Base-by-base conservation (phyloP, 139 green algal genomes). In the Edaphochlamys debaryana region DNA sequence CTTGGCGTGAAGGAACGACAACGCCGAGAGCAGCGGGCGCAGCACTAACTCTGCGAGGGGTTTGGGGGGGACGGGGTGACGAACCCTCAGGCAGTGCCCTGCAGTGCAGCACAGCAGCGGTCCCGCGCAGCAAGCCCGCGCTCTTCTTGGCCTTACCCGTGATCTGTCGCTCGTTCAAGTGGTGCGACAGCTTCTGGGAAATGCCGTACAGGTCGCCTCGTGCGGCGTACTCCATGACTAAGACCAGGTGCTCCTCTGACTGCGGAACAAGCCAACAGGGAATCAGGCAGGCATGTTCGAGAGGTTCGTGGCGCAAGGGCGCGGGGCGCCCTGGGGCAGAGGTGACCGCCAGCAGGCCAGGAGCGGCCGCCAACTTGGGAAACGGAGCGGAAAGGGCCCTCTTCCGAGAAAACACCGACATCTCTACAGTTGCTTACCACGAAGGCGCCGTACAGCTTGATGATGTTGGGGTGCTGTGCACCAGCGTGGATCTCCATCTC, bases 211-310 rank as follows among this genome's bases (percentile, higher is more conserved):
- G 73, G 79, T 89, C 85, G 2, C 85, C 85, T 20, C 40, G 52
- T 1, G 74, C 67, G 2, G 85, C 85, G 67, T 62, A 87, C 73
- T 89, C 85, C 79, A 87, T 79, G n/a, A 89, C 85, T 54, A 89
- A 54, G 32, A 89, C 85, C 52, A 89, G 72, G 19, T 9, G 66
- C 66, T 50, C 19, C 1, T 7, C 32, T 36, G 25, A 9, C 15
- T 70, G 36, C 66, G 45, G 36, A 9, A 25, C 20, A 30, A 20
- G 4, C 17, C 52, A 62, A 27, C 15, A 62, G 4, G 52, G 7
- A 25, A 62, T 30, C 25, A 7, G 17, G 50, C 17, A 13, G 50
- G 50, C 13, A 13, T 17, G 50, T 30, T 7, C 6, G 15, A 25
- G 52, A 29, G 29, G 6, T 62, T 62, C 15, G 50, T 58, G 50